Conservation (phyloP, 2,329 filamentous ascomycete species). For the Colletotrichum lupini region DNA sequence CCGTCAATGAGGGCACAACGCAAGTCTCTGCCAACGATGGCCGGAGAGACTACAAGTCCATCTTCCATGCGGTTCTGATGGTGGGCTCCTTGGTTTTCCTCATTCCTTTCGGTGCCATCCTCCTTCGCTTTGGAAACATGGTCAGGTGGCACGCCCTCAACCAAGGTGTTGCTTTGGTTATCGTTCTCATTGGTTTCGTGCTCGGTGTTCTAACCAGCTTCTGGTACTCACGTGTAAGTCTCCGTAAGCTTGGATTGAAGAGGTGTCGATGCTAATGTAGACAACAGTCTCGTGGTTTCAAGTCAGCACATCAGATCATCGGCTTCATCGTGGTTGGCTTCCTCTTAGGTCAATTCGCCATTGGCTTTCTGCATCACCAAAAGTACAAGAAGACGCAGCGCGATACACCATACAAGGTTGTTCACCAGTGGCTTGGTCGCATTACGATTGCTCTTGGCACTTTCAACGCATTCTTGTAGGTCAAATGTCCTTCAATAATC, state of each 20-base stretch:
- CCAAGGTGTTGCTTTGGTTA: conserved; percentile 60
- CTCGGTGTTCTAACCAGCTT: conserved; percentile 65
- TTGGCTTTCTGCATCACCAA: conserved; percentile 68
- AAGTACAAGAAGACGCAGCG: conserved; percentile 61
- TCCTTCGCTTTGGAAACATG: conserved; percentile 62
- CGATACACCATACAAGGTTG: conserved; percentile 60
- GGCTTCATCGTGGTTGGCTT: conserved; percentile 65
- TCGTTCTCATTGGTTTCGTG: conserved; percentile 61
- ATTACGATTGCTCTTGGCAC: conserved; percentile 63
- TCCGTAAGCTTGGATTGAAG: too few species aligned
- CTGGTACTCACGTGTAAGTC: conserved; percentile 66
- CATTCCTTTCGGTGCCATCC: conserved; percentile 65
- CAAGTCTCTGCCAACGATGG: conserved; percentile 42
- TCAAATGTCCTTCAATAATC: conserved; percentile 10
- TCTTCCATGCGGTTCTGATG: conserved; percentile 64
- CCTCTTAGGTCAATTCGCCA: conserved; percentile 62
- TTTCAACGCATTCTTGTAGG: conserved; percentile 67
- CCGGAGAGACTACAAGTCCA: conserved; percentile 51
- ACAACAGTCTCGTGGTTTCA: conserved; percentile 61
- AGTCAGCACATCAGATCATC: conserved; percentile 67
- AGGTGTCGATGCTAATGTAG: background rate
- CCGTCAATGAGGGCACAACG: conserved; percentile 48
- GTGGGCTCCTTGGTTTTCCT: conserved; percentile 64
- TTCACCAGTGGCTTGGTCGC: conserved; percentile 69
- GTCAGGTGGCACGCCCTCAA: conserved; percentile 66